Conservation (phyloP, 2,329 filamentous ascomycete species). For the Fonsecaea erecta region DNA sequence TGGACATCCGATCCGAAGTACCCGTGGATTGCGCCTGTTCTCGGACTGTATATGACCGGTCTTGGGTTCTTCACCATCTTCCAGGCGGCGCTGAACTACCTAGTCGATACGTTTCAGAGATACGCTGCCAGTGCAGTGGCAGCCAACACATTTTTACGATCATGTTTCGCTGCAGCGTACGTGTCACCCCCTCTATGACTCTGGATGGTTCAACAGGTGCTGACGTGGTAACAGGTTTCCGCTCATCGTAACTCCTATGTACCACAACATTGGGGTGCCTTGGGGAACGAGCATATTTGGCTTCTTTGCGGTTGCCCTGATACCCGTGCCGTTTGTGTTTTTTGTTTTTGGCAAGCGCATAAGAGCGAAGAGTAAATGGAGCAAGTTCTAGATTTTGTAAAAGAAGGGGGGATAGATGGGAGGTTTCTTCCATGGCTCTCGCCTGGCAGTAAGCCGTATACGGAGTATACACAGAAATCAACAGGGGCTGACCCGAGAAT, state of each 20-base stretch:
- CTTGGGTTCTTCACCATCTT: slow-evolving; percentile 51
- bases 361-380: slow-evolving; percentile 48
- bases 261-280: slow-evolving; percentile 51
- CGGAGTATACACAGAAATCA: neutral
- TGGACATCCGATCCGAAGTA: slow-evolving; percentile 57
- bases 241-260: slow-evolving; percentile 54
- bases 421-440: neutral
- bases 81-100: slow-evolving; percentile 49
- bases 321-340: slow-evolving; percentile 53
- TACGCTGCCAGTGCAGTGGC: slow-evolving; percentile 51
- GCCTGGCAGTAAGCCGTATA: neutral
- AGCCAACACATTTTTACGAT: slow-evolving; percentile 54
- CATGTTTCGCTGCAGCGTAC: slow-evolving; percentile 50
- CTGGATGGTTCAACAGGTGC: neutral
- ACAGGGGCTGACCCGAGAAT: neutral
- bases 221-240: slow-evolving; percentile 45
- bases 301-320: slow-evolving; percentile 51
- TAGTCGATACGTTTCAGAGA: slow-evolving; percentile 51
- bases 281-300: slow-evolving; percentile 55
- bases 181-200: neutral
- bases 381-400: slow-evolving; percentile 18
- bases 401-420: neutral
- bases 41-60: slow-evolving; percentile 46
- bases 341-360: slow-evolving; percentile 50
- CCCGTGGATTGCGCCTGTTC: slow-evolving; percentile 46